phyloP scores from a whole-genome alignment of 768 basidiomycete genomes.

The Lentinula sp. region DNA sequence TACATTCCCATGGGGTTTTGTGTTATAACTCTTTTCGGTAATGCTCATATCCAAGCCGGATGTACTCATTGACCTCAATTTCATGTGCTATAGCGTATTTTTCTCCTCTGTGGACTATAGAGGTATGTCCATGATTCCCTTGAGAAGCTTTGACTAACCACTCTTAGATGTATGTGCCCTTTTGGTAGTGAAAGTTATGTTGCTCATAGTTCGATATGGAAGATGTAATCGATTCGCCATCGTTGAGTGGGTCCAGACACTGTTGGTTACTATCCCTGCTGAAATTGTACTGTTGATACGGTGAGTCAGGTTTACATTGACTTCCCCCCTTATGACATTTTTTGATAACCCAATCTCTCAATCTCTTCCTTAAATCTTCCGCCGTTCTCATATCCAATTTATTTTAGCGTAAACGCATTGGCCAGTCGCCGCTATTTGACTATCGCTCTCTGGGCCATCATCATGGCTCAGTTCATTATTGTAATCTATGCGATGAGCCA shows the following conservation, averaged over 20 bases:
- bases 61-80: background rate
- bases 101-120: slow-evolving; percentile 17
- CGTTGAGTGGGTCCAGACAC: slow-evolving; percentile 22
- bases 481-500: slow-evolving; percentile 22
- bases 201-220: background rate
- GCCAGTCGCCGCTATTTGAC: slow-evolving; percentile 11
- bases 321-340: no score
- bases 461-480: slow-evolving; percentile 16
- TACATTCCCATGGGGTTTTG: slow-evolving; percentile 20
- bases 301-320: slow-evolving; percentile 5
- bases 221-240: slow-evolving; percentile 24
- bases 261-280: slow-evolving; percentile 20
- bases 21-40: slow-evolving; percentile 22
- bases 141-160: background rate
- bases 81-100: slow-evolving; percentile 15
- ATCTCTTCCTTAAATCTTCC: background rate
- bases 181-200: background rate
- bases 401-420: slow-evolving; percentile 16
- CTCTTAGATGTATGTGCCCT: slow-evolving; percentile 10
- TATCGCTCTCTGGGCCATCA: slow-evolving; percentile 13
- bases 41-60: background rate
- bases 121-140: slow-evolving; percentile 8
- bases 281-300: slow-evolving; percentile 20
- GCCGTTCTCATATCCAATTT: background rate
- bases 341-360: background rate